phyloP scores from a whole-genome alignment of 192 early-diverging fungal species.

The Phycomyces nitens region DNA sequence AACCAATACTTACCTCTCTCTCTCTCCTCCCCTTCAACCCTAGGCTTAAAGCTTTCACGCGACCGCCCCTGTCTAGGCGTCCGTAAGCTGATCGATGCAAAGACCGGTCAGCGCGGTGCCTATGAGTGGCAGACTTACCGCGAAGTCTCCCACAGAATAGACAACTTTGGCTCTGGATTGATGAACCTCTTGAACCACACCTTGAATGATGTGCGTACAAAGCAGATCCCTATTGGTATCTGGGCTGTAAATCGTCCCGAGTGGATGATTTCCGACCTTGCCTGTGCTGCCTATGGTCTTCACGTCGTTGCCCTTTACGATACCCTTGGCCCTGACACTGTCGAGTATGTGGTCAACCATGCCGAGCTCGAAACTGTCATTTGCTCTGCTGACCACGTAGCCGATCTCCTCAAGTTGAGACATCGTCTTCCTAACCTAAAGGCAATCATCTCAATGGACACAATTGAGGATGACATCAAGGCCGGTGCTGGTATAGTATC shows the following conservation, averaged over 20 bases:
- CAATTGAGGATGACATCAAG: constrained; percentile 42
- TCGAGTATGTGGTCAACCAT: constrained; percentile 86
- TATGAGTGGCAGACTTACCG: constrained; percentile 73
- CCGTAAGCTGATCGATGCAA: constrained; percentile 52
- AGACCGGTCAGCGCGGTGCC: constrained; percentile 57
- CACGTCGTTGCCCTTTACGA: constrained; percentile 83
- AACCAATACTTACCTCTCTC: no score
- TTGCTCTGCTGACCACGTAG: constrained; percentile 54
- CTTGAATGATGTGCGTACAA: constrained; percentile 21
- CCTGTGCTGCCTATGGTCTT: constrained; percentile 58
- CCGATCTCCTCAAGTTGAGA: constrained; percentile 47
- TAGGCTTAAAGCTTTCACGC: constrained; percentile 51
- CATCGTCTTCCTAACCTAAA: constrained; percentile 65
- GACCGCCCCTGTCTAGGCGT: constrained; percentile 63
- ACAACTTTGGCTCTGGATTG: constrained; percentile 68
- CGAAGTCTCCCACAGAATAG: constrained; percentile 56
- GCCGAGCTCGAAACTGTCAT: constrained; percentile 72
- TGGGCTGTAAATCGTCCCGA: constrained; percentile 75
- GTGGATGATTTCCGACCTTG: constrained; percentile 73
- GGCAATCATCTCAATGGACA: constrained; percentile 74
- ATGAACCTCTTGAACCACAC: constrained; percentile 53
- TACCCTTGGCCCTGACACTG: constrained; percentile 79
- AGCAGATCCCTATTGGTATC: constrained; percentile 51
- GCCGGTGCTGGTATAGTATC: constrained; percentile 21
- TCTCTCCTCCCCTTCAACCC: no score